Evolutionary conservation across 768 basidiomycete genomes (phyloP).

Genomic region (Tylopilus subfusipes): DNA sequence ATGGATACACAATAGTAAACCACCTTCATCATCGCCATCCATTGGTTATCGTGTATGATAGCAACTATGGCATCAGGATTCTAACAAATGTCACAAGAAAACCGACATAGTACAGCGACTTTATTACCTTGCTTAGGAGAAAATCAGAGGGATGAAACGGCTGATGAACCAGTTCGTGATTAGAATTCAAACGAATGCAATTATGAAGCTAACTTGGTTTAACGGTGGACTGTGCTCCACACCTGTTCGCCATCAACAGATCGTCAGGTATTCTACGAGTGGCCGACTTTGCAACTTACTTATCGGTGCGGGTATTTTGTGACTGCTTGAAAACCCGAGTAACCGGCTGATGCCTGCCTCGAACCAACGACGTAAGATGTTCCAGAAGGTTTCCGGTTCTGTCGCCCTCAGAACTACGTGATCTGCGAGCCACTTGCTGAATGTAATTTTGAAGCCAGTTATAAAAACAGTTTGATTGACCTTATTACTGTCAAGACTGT

Average conservation of each 20-base stretch:
- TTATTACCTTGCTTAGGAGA: background rate
- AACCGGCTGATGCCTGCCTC: background rate
- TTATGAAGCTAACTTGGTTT: background rate
- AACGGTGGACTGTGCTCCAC: background rate
- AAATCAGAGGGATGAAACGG: conserved; percentile 1
- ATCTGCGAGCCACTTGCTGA: background rate
- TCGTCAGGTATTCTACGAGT: background rate
- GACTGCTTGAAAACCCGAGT: background rate
- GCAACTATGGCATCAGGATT: background rate
- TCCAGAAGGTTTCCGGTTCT: background rate
- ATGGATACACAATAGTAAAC: background rate
- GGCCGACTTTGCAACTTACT: background rate
- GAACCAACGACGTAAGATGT: background rate
- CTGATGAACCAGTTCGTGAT: background rate
- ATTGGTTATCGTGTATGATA: background rate
- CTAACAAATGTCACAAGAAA: background rate
- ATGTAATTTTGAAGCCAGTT: background rate
- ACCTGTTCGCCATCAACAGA: background rate
- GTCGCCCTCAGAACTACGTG: background rate
- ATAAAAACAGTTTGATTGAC: conserved; percentile 1
- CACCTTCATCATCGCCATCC: background rate
- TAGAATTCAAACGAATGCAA: background rate
- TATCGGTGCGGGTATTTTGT: background rate
- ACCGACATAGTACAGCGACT: background rate
- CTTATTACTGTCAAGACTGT: background rate